These are phyloP conservation scores for Gossypium thurberi DNA, from an alignment of 345 rosid species.

Conservation along the genomic window DNA sequence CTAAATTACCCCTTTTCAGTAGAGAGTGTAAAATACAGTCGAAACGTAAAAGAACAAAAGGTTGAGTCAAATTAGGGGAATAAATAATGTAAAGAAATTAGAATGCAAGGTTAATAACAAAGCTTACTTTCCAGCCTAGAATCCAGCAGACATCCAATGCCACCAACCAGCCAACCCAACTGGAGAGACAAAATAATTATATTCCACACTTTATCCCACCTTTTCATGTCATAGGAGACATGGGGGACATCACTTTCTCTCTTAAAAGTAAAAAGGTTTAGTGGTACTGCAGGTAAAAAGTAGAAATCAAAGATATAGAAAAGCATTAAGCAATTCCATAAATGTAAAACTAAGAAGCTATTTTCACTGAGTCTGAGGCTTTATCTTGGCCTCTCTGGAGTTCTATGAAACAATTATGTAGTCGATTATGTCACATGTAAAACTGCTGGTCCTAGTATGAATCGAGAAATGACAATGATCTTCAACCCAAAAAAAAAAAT, in stretches of 20 bases:
- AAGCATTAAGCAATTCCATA: constrained; percentile 5
- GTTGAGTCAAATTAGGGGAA: not conserved
- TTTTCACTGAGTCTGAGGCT: not conserved
- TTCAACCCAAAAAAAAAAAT: too few species aligned
- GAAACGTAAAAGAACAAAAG: not conserved
- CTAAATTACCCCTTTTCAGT: too few species aligned
- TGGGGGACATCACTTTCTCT: not conserved
- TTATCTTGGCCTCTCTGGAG: not conserved
- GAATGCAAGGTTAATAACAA: constrained; percentile 8
- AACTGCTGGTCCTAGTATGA: constrained; percentile 20
- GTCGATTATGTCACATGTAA: constrained; percentile 25
- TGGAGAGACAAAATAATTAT: constrained; percentile 7
- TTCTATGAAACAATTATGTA: constrained; percentile 17
- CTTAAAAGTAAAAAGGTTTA: not conserved
- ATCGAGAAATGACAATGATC: not conserved
- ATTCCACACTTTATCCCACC: constrained; percentile 12
- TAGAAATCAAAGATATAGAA: not conserved
- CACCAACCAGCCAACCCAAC: constrained; percentile 5
- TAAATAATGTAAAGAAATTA: not conserved
- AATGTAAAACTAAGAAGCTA: constrained; percentile 12
- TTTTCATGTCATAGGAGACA: constrained; percentile 6
- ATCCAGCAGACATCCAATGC: constrained; percentile 5
- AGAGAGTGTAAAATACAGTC: not conserved
- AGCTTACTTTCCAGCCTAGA: not conserved
- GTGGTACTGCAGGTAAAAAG: not conserved